A percentile compares a stretch with the other conserved stretches of the same genome.
Evolutionary conservation across 2,329 filamentous ascomycete species (phyloP).

Genomic region (Xylaria arbuscula): DNA sequence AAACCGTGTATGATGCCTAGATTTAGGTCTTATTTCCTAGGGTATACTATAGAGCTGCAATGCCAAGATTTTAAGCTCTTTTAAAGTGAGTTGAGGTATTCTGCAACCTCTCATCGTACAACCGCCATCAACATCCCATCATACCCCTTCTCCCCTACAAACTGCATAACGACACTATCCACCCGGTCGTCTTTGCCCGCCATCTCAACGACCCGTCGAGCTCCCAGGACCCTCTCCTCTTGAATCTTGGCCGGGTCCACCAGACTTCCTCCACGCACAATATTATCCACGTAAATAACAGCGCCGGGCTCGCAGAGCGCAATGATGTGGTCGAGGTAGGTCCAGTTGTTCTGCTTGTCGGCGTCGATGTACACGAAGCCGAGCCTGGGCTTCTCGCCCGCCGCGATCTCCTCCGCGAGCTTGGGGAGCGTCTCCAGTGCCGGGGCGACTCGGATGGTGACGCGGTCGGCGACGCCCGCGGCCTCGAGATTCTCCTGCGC

Average conservation of each 20-base stretch:
- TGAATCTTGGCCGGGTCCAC: conserved; percentile 18
- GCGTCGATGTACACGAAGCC: conserved; percentile 41
- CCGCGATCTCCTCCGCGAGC: conserved; percentile 28
- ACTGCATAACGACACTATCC: conserved; percentile 37
- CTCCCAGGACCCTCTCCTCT: conserved; percentile 16
- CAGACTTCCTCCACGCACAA: conserved; percentile 28
- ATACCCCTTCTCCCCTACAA: conserved; percentile 39
- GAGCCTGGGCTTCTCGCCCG: conserved; percentile 19
- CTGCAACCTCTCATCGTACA: conserved; percentile 21
- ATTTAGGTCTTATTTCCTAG: neutral
- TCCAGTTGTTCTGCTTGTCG: conserved; percentile 38
- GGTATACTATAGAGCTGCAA: neutral
- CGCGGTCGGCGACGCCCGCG: conserved; percentile 33
- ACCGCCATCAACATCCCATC: conserved; percentile 40
- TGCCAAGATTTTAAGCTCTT: neutral
- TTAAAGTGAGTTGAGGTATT: neutral
- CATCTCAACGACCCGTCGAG: conserved; percentile 33
- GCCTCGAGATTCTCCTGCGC: conserved; percentile 33
- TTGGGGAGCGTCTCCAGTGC: conserved; percentile 31
- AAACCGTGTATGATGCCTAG: neutral
- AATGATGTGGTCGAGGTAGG: conserved; percentile 34
- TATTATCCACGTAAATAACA: conserved; percentile 36
- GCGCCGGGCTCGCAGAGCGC: conserved; percentile 33
- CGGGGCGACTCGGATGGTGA: conserved; percentile 33
- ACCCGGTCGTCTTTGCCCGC: conserved; percentile 34